These are phyloP conservation scores for Cairneyella variabilis DNA, from an alignment of 495 filamentous ascomycete species.

Conservation along the genomic window DNA sequence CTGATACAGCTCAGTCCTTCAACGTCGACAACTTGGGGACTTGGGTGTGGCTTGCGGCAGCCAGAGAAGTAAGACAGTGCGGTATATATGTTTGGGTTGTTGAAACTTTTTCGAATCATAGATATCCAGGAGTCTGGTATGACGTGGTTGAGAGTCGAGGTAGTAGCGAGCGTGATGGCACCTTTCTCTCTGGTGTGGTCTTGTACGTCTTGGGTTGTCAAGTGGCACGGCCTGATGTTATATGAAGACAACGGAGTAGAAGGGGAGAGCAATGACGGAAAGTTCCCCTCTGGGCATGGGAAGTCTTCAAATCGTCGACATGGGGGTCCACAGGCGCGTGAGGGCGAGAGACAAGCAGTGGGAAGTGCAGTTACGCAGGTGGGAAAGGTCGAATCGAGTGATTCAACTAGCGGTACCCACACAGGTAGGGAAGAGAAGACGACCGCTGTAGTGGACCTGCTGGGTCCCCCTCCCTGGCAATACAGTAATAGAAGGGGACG, in stretches of 20 bases:
- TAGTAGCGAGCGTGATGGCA: conserved; percentile 18
- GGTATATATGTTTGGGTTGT: no score
- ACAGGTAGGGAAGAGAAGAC: no score
- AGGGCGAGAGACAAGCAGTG: no score
- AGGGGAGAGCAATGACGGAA: conserved; percentile 10
- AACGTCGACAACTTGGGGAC: conserved; percentile 8
- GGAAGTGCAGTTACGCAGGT: no score
- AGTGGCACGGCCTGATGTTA: conserved; percentile 18
- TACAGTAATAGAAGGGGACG: no score
- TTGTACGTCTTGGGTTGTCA: not conserved
- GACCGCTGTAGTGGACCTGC: no score
- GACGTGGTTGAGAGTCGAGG: not conserved
- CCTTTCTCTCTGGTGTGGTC: not conserved
- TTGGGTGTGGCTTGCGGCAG: no score
- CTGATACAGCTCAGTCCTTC: conserved; percentile 16
- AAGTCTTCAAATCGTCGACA: not conserved
- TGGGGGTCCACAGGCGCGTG: conserved; percentile 7
- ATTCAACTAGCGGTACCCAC: no score
- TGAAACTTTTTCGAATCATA: not conserved
- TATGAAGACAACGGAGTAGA: conserved; percentile 14
- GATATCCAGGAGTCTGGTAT: not conserved
- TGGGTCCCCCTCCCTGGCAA: no score
- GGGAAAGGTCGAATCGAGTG: no score
- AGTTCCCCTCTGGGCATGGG: conserved; percentile 14
- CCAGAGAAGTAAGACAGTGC: no score